Evolutionary conservation across 2,329 filamentous ascomycete genomes (phyloP).

Genomic region (Fusarium setosum): DNA sequence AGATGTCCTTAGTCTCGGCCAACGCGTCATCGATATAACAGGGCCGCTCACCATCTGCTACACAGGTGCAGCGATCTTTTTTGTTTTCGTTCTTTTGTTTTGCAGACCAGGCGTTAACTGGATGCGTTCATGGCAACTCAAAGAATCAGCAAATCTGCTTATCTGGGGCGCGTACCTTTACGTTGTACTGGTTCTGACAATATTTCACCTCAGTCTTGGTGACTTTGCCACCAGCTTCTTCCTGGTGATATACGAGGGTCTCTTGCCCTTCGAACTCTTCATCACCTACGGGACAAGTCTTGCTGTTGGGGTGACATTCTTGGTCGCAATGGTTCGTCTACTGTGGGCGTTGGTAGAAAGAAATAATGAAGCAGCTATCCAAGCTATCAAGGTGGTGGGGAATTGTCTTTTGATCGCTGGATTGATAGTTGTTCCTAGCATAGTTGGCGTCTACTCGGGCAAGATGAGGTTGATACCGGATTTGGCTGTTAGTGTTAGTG

Average conservation of each 20-base stretch:
- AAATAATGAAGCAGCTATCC: background rate
- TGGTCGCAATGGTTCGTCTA: too few relatives aligned
- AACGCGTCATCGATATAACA: background rate
- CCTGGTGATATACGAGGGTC: background rate
- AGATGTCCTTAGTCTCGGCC: background rate
- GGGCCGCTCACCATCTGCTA: conserved; percentile 4
- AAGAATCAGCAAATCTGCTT: background rate
- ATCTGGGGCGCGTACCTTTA: background rate
- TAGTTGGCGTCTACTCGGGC: rapidly evolving
- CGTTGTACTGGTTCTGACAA: background rate
- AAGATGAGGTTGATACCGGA: background rate
- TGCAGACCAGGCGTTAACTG: background rate
- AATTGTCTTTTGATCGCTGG: background rate
- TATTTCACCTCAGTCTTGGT: conserved; percentile 13
- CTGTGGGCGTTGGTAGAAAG: too few relatives aligned
- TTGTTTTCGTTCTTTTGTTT: background rate
- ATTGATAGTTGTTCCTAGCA: background rate
- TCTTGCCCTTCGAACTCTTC: background rate
- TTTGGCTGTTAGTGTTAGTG: background rate
- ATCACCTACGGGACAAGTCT: background rate
- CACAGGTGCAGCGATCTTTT: background rate
- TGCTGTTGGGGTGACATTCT: too few relatives aligned
- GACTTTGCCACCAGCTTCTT: background rate
- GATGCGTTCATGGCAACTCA: too few relatives aligned
- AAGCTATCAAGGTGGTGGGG: background rate